These are phyloP conservation scores for Huntiella bhutanensis DNA, from an alignment of 2,329 filamentous ascomycete species.

Conservation along the genomic window DNA sequence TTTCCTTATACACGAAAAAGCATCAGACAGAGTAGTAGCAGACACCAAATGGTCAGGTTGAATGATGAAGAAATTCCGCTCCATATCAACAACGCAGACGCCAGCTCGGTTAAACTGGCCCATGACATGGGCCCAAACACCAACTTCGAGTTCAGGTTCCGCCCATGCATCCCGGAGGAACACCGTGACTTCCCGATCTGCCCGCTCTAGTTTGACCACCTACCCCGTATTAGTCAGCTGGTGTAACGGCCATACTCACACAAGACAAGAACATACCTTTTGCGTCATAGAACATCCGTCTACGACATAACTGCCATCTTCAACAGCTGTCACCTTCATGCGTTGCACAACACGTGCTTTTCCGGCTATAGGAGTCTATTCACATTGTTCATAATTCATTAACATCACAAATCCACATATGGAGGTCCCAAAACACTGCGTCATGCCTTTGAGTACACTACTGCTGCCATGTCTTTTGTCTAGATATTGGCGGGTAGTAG, in stretches of 20 bases:
- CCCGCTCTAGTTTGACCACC: conserved; percentile 67
- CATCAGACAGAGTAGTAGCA: conserved; percentile 89
- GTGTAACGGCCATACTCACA: not conserved
- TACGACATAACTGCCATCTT: conserved; percentile 3
- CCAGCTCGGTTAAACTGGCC: conserved; percentile 50
- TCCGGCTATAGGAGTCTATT: conserved; percentile 6
- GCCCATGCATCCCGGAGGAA: conserved; percentile 73
- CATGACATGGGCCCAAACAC: conserved; percentile 71
- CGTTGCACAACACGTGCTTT: conserved; percentile 8
- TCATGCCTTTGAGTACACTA: too few relatives aligned
- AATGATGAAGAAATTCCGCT: conserved; percentile 66
- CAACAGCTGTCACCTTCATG: conserved; percentile 9
- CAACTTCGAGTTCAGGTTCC: conserved; percentile 55
- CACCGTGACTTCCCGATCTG: conserved; percentile 49
- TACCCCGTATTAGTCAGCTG: conserved; percentile 21
- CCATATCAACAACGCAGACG: conserved; percentile 67
- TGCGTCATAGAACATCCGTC: not conserved
- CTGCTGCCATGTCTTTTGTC: too few relatives aligned
- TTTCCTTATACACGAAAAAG: conserved; percentile 75
- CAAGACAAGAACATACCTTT: conserved; percentile 6
- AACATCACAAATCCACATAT: conserved; percentile 5
- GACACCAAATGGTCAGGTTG: conserved; percentile 94
- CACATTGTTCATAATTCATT: conserved; percentile 9
- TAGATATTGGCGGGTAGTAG: too few relatives aligned
- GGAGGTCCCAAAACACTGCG: too few relatives aligned